Base-by-base conservation (phyloP, 179 eudicot species). In the Silene vulgaris region DNA sequence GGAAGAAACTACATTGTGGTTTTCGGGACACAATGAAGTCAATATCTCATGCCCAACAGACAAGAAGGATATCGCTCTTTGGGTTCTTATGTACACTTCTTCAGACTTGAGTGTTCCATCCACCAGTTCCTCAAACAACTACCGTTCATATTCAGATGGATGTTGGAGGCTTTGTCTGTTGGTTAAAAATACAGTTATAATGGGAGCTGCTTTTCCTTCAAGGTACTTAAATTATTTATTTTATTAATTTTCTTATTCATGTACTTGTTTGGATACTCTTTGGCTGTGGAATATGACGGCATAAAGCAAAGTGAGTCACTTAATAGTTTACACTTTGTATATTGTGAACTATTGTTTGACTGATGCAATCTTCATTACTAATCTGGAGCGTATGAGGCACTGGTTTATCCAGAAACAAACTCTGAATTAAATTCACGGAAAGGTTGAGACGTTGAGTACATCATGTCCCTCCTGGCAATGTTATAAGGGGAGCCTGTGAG, bases 111-210 rank as follows among this genome's bases (percentile, higher is more conserved):
- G 45, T 75, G 78, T 12, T 78, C 80, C 75, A 32, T 73, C 79
- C 61, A 80, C 59, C 43, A 70, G 77, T 77, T 75, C 45, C 77
- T 78, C 87, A 73, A 78, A 82, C 76, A 84, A 80, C 65, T 21
- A 3, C 78, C 57, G 81, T 66, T 70, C 50, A 35, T 79, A 74
- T 57, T 71, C 66, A 32, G 80, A 70, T 78, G 87, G 85, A 76
- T 78, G 76, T 73, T 95, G 99, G 97, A 88, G 88, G 87, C 91
- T 90, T 74, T 93, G 88, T 76, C 78, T 95, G 75, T 75, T 95
- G 84, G 86, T 84, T 54, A 89, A 90, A 74, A 79, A 82, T 76
- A 82, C 26, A 23, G 84, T 93, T 86, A 82, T 90, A 71, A 72
- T 84, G 76, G 97, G 97, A 82, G 79, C 80, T 80, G 78, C 79